Evolutionary conservation across 768 basidiomycete genomes (phyloP).

Genomic region (Agaricus subrufescens): DNA sequence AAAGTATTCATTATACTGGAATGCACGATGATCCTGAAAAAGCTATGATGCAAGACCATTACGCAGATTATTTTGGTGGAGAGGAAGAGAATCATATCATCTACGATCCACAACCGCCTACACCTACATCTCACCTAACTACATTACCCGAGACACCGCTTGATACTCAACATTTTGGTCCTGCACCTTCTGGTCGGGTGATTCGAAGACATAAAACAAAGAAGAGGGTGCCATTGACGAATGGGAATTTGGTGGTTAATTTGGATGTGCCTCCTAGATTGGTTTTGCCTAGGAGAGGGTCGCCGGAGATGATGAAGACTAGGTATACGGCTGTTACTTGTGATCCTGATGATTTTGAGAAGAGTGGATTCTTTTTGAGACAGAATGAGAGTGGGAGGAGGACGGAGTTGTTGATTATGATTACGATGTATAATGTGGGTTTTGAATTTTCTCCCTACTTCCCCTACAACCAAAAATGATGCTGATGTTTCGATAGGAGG

Average conservation of each 20-base stretch:
- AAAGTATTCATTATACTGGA: slow-evolving; percentile 52
- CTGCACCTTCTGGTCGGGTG: slow-evolving; percentile 77
- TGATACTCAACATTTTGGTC: slow-evolving; percentile 82
- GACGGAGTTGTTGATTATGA: slow-evolving; percentile 90
- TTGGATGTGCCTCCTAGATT: slow-evolving; percentile 81
- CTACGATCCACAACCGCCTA: slow-evolving; percentile 39
- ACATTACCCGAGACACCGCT: slow-evolving; percentile 48
- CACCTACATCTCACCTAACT: slow-evolving; percentile 31
- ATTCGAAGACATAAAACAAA: slow-evolving; percentile 69
- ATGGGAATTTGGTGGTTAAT: slow-evolving; percentile 86
- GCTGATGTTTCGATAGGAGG: slow-evolving; percentile 46
- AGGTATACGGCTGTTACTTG: slow-evolving; percentile 90
- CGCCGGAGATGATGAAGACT: slow-evolving; percentile 68
- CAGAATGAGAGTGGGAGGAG: slow-evolving; percentile 76
- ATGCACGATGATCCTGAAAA: slow-evolving; percentile 38
- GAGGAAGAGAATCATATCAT: slow-evolving; percentile 25
- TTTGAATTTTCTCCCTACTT: background rate
- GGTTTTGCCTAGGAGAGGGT: slow-evolving; percentile 65
- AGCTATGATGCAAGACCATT: slow-evolving; percentile 20
- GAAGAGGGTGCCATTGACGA: slow-evolving; percentile 78
- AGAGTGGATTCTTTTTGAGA: slow-evolving; percentile 76
- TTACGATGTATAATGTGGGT: slow-evolving; percentile 92
- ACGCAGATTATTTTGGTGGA: slow-evolving; percentile 20
- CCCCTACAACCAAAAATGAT: background rate
- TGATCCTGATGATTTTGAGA: slow-evolving; percentile 89